phyloP scores from a whole-genome alignment of 768 basidiomycete genomes.

The Amanita rimosa region DNA sequence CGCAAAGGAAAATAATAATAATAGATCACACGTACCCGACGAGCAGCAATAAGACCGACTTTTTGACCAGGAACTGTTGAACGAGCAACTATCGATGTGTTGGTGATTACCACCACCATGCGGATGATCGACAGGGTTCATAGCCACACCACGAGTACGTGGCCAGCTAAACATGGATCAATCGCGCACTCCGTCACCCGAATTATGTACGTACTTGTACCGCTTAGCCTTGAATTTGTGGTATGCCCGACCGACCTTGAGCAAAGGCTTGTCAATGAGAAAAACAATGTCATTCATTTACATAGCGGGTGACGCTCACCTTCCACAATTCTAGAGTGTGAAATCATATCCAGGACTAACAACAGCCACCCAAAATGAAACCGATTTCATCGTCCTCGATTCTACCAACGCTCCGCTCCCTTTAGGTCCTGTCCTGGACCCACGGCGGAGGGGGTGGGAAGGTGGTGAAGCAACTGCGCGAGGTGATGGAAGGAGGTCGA shows the following conservation, averaged over 20 bases:
- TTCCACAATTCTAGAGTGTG: too few species aligned
- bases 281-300: too few species aligned
- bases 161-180: conserved; percentile 56
- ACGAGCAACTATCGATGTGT: conserved; percentile 95
- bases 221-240: conserved; percentile 98
- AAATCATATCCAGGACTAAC: too few species aligned
- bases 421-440: too few species aligned
- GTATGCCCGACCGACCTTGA: conserved; percentile 96
- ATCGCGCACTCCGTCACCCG: not conserved
- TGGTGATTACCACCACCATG: conserved; percentile 99
- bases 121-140: conserved; percentile 97
- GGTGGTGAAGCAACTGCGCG: too few species aligned
- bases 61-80: conserved; percentile 98
- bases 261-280: conserved; percentile 97
- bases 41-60: conserved; percentile 95
- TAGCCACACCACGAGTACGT: conserved; percentile 99
- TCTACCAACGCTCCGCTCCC: too few species aligned
- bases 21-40: conserved; percentile 51
- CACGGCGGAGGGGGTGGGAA: too few species aligned
- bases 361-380: too few species aligned
- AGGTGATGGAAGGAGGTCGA: too few species aligned
- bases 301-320: too few species aligned
- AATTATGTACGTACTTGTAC: conserved; percentile 59
- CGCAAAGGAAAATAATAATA: not conserved
- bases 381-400: too few species aligned